Percentiles rank a stretch among this genome's conserved stretches.
Conservation (phyloP, 441 rosid species). For the Gossypium gossypioides region DNA sequence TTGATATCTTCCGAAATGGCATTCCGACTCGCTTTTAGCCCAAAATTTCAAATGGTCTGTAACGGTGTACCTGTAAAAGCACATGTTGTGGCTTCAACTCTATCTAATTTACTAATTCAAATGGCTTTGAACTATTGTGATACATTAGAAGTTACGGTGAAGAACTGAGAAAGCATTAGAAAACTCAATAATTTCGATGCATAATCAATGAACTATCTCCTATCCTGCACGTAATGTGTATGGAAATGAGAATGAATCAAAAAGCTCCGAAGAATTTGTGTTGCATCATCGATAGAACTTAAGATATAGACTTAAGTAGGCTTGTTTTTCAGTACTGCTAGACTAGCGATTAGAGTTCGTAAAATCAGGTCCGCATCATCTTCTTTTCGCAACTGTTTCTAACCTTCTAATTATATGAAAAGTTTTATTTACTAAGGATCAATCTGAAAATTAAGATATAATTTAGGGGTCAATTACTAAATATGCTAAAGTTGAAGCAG, state of each 20-base stretch:
- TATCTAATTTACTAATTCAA: background rate
- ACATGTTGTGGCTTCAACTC: background rate
- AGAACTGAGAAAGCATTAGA: background rate
- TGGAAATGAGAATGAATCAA: background rate
- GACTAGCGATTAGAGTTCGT: background rate
- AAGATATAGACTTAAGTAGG: background rate
- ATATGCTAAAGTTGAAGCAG: too few species aligned
- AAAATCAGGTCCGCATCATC: background rate
- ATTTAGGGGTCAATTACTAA: too few species aligned
- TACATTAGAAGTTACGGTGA: background rate
- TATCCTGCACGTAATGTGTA: background rate
- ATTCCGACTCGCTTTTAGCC: background rate
- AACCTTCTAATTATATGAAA: background rate
- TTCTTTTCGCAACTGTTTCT: background rate
- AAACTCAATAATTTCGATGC: background rate
- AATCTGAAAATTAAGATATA: too few species aligned
- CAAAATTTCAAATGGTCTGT: background rate
- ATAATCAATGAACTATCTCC: background rate
- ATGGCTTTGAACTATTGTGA: background rate
- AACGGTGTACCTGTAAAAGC: background rate
- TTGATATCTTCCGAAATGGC: background rate
- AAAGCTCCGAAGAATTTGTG: background rate
- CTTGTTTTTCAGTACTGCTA: background rate
- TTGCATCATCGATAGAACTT: background rate
- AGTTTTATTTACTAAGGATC: too few species aligned